Conservation (phyloP, 306 rosid species). For the Prunus armeniaca region DNA sequence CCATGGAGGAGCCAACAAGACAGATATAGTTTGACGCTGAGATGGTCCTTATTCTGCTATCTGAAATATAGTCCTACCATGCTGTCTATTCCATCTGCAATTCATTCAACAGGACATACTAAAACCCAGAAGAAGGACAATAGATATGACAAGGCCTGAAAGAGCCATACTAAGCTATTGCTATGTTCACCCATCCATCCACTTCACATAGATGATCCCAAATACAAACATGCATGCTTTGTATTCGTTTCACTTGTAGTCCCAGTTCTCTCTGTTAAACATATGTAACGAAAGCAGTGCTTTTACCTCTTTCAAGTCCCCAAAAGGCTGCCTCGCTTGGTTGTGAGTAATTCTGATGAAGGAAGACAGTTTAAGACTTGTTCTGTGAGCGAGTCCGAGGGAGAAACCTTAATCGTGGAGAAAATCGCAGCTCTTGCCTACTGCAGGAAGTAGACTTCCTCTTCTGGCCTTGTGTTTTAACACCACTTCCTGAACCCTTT, state of each 20-base stretch:
- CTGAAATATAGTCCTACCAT: background rate
- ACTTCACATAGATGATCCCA: background rate
- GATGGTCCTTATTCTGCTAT: background rate
- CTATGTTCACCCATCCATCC: background rate
- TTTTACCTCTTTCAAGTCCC: background rate
- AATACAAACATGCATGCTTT: constrained; percentile 3
- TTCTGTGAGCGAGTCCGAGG: constrained; percentile 16
- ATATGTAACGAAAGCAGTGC: background rate
- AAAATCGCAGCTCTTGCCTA: constrained; percentile 23
- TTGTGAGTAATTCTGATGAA: background rate
- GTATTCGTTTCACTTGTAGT: background rate
- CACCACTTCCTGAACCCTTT: constrained; percentile 9
- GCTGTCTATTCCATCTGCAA: background rate
- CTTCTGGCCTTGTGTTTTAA: constrained; percentile 15
- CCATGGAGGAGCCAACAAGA: background rate
- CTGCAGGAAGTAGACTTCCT: constrained; percentile 12
- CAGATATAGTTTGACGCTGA: background rate
- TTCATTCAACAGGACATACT: background rate
- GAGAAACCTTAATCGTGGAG: constrained; percentile 15
- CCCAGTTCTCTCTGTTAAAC: background rate
- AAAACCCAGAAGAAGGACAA: background rate
- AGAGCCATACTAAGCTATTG: background rate
- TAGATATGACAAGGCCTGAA: background rate
- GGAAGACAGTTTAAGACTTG: background rate
- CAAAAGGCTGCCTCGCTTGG: background rate